Conservation (phyloP, 306 rosid species). For the Cotoneaster glaucophyllus region DNA sequence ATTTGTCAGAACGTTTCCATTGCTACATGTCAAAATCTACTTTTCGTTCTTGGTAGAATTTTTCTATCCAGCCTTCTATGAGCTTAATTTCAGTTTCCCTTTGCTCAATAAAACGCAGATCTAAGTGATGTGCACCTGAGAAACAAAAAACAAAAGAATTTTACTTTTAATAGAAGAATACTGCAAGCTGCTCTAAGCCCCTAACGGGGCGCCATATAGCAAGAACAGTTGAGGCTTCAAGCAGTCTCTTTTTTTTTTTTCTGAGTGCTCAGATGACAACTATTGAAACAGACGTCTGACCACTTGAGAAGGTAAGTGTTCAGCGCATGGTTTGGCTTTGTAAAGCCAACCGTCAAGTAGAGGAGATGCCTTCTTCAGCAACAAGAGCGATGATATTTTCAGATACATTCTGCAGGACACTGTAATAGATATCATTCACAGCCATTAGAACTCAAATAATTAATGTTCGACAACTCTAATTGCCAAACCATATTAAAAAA, state of each 20-base stretch:
- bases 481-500: conserved; percentile 1
- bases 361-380: conserved; percentile 59
- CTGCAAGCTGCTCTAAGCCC: no score
- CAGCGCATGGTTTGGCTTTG: no score
- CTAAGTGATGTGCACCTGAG: conserved; percentile 77
- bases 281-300: neutral
- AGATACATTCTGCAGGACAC: conserved; percentile 72
- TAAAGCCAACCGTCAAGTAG: conserved; percentile 1
- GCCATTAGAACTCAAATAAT: neutral
- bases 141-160: neutral
- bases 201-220: no score
- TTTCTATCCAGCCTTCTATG: conserved; percentile 59
- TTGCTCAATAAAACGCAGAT: conserved; percentile 67
- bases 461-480: neutral
- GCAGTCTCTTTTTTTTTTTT: neutral
- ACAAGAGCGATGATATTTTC: conserved; percentile 65
- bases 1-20: no score
- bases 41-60: conserved; percentile 32
- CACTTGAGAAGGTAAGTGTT: no score
- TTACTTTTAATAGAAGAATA: no score
- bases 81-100: conserved; percentile 57
- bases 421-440: conserved; percentile 33
- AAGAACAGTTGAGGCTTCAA: neutral
- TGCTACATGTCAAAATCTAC: conserved; percentile 20
- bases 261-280: neutral